Evolutionary conservation across 495 filamentous ascomycete species (phyloP).

Genomic region (Trichoderma reesei): DNA sequence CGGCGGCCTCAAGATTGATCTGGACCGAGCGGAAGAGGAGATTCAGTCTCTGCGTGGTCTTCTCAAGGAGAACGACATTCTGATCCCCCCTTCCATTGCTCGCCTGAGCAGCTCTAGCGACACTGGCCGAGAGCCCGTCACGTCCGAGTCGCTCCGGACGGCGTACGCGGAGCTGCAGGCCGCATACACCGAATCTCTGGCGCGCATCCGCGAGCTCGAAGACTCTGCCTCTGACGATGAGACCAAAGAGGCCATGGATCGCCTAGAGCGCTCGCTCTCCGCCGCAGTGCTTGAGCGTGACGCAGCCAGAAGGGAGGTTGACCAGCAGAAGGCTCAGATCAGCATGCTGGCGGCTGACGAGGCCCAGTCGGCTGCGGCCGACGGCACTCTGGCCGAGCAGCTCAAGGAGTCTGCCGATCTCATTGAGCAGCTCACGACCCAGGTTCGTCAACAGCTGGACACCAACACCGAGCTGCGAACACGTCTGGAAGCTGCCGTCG

Average conservation of each 20-base stretch:
- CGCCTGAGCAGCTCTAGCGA: conserved; percentile 32
- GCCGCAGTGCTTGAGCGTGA: conserved; percentile 64
- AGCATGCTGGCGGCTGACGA: conserved; percentile 53
- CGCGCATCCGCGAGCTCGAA: conserved; percentile 48
- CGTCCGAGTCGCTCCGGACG: conserved; percentile 64
- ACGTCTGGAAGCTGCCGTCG: conserved; percentile 78
- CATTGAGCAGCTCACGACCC: conserved; percentile 62
- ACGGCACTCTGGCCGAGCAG: conserved; percentile 49
- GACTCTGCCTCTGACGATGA: conserved; percentile 36
- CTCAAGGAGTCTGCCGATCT: conserved; percentile 61
- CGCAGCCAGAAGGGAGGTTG: conserved; percentile 23
- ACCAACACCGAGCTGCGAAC: conserved; percentile 63
- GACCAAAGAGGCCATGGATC: conserved; percentile 47
- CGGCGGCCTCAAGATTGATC: conserved; percentile 88
- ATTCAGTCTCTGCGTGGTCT: conserved; percentile 69
- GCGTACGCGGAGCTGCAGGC: conserved; percentile 73
- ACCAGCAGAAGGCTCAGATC: conserved; percentile 51
- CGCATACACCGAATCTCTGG: conserved; percentile 42
- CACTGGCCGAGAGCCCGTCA: conserved; percentile 27
- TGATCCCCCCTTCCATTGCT: conserved; percentile 47
- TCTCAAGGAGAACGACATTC: conserved; percentile 79
- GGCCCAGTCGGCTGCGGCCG: conserved; percentile 51
- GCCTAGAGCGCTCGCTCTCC: conserved; percentile 54
- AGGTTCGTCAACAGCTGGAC: conserved; percentile 69
- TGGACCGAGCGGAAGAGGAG: conserved; percentile 91